Evolutionary conservation across 352 stramenopile species (phyloP).

Genomic region (Globisporangium iwayamae): DNA sequence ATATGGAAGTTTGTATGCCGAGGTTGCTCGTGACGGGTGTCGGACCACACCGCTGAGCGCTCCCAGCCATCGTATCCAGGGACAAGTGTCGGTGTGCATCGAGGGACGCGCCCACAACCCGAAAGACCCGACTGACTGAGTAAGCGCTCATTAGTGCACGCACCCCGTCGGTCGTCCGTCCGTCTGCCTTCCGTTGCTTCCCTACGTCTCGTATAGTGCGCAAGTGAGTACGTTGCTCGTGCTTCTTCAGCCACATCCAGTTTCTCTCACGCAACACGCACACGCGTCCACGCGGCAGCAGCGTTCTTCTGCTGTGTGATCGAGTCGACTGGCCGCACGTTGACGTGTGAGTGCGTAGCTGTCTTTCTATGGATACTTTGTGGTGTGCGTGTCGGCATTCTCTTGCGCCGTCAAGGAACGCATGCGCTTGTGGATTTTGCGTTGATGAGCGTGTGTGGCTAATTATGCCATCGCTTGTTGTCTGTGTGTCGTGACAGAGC

Average conservation of each 20-base stretch:
- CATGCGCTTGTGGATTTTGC: not conserved
- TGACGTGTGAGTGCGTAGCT: not conserved
- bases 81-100: not conserved
- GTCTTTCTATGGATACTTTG: conserved; percentile 3
- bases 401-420: conserved; percentile 3
- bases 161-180: conserved; percentile 2
- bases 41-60: conserved; percentile 5
- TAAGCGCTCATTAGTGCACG: conserved; percentile 15
- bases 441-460: not conserved
- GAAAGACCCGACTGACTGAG: conserved; percentile 15
- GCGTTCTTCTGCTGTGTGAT: not conserved
- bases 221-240: not conserved
- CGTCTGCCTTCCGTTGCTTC: not conserved
- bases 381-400: not conserved
- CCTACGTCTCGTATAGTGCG: not conserved
- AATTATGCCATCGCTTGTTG: not conserved
- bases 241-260: not conserved
- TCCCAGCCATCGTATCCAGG: conserved; percentile 6
- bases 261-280: not conserved
- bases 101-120: not conserved
- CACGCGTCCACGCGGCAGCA: not conserved
- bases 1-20: conserved; percentile 12
- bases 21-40: conserved; percentile 8
- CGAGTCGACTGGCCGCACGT: not conserved
- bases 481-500: not conserved